phyloP scores from a whole-genome alignment of 306 rosid genomes.

The Carpinus viminea region DNA sequence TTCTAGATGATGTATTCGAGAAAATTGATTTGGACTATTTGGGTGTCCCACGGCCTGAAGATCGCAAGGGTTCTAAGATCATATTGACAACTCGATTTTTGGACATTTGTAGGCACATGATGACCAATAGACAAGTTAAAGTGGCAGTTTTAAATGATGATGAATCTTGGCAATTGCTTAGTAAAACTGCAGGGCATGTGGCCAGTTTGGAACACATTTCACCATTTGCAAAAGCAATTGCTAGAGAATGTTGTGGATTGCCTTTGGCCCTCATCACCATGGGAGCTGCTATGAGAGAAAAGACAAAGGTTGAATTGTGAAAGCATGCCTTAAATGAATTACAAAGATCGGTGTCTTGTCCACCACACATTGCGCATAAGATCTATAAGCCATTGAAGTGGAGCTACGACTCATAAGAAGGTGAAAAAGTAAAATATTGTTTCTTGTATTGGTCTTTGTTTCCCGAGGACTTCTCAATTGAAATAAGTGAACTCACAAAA shows the following conservation, averaged over 20 bases:
- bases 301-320: no score
- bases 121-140: neutral
- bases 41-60: conserved; percentile 27
- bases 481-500: conserved; percentile 12
- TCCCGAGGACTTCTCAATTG: conserved; percentile 16
- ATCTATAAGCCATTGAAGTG: conserved; percentile 14
- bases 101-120: conserved; percentile 26
- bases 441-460: conserved; percentile 27
- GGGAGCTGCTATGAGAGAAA: no score
- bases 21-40: conserved; percentile 16
- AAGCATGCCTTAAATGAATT: no score
- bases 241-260: no score
- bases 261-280: no score
- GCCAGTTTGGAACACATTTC: no score
- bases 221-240: no score
- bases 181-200: no score
- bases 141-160: conserved; percentile 20
- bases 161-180: neutral
- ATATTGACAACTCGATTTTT: conserved; percentile 15
- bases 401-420: conserved; percentile 16
- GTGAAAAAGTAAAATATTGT: conserved; percentile 13
- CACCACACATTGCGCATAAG: neutral
- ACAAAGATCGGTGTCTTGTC: no score
- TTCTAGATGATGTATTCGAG: conserved; percentile 23
- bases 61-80: conserved; percentile 19